Evolutionary conservation across 768 basidiomycete species (phyloP), one percentile per base, ranked within the genome.

Genomic region (Mycena vulgaris): DNA sequence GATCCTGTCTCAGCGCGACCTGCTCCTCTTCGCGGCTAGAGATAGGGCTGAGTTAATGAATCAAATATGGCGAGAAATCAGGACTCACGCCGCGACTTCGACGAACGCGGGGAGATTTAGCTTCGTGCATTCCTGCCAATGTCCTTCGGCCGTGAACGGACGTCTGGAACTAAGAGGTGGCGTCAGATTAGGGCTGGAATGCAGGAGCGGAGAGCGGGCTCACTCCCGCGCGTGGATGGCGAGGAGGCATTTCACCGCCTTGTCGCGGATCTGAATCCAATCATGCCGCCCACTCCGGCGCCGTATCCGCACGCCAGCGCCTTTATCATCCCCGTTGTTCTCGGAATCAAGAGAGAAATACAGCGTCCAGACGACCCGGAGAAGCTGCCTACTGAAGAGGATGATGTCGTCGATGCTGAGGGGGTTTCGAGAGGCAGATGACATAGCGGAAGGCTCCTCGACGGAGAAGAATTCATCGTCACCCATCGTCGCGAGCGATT

Each of bases 381-480:
- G 79, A 69, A 97, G 83, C 69, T 94, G 89, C 19, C 88, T 86
- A 16, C 92, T 93, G 65, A 97, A 89, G 4, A 86, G 82, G 39
- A 85, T 81, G 19, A 98, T 85, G 69, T 98, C 97, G 72, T 96
- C 95, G 10, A 96, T 78, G 0, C 86, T 84, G 0, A 98, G 86
- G 0, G 96, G 93, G 68, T 96, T 97, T n/a, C 89, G 83, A 19
- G 83, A 62, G 39, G 75, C 53, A 13, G 80, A 63, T 16, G 63
- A 74, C 25, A 77, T 70, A 3, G 47, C 37, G 7, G 23, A 14
- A 16, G 52, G 21, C 7, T 17, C 42, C 0, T 27, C 19, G 53
- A 21, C 14, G 0, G 90, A 88, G 78, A 98, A 97, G 82, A 98
- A 98, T 77, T 98, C 97, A 79, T 98, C 97, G 73, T 99, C 97